A percentile compares a stretch with the other conserved stretches of the same genome.
phyloP scores from a whole-genome alignment of 2,329 filamentous ascomycete genomes.

The Clonostachys sp. region DNA sequence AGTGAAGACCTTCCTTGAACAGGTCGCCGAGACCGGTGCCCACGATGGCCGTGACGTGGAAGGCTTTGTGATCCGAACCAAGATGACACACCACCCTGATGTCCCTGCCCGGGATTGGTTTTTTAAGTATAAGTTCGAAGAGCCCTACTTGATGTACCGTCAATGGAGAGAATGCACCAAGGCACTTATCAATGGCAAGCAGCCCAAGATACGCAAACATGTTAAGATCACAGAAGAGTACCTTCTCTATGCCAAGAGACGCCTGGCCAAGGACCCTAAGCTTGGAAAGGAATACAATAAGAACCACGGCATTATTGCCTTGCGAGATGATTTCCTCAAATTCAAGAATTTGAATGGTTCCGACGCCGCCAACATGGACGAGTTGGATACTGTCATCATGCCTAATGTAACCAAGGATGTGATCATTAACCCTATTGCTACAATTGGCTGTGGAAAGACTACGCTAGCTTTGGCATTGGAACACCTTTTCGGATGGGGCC shows the following conservation, averaged over 20 bases:
- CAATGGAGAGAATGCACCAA: conserved; percentile 99
- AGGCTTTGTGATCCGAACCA: conserved; percentile 94
- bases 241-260: conserved; percentile 71
- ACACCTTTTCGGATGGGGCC: conserved; percentile 85
- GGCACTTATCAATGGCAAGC: conserved; percentile 70
- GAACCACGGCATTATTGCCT: conserved; percentile 92
- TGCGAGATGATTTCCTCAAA: conserved; percentile 82
- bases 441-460: conserved; percentile 95
- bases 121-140: conserved; percentile 99
- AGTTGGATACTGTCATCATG: conserved; percentile 35
- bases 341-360: conserved; percentile 81
- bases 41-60: conserved; percentile 92
- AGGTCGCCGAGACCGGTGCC: conserved; percentile 80
- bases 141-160: conserved; percentile 97
- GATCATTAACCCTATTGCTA: conserved; percentile 85
- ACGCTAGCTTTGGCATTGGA: conserved; percentile 79
- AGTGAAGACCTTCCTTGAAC: conserved; percentile 78
- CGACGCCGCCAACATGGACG: conserved; percentile 78
- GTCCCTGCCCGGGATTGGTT: conserved; percentile 85
- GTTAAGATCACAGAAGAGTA: conserved; percentile 88
- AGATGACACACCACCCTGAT: conserved; percentile 49
- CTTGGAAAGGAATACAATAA: conserved; percentile 69
- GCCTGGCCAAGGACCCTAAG: conserved; percentile 63
- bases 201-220: conserved; percentile 82
- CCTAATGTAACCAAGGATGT: conserved; percentile 61